Conservation (phyloP, 805 yeast genomes). For the Vanderwaltozyma yarrowii region DNA sequence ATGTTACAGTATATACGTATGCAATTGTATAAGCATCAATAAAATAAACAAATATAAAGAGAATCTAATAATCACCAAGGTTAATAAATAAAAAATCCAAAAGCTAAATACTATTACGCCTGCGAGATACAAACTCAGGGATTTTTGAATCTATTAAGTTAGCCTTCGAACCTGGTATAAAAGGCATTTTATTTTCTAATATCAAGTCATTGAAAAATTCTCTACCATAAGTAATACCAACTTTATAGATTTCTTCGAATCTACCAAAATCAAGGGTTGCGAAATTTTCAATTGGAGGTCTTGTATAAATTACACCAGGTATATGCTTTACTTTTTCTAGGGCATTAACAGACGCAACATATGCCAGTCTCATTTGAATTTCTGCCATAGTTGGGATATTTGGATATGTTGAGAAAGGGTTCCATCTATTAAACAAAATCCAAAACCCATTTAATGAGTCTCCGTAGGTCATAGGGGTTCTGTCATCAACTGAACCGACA, state of each 20-base stretch:
- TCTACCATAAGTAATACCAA: constrained; percentile 70
- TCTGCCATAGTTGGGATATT: constrained; percentile 92
- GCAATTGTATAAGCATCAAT: no score
- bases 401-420: constrained; percentile 80
- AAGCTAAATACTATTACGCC: constrained; percentile 55
- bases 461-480: constrained; percentile 83
- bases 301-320: constrained; percentile 73
- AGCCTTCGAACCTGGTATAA: constrained; percentile 42
- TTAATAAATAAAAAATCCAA: no score
- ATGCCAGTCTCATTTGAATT: constrained; percentile 84
- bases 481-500: constrained; percentile 90
- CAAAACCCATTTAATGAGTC: constrained; percentile 88
- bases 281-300: constrained; percentile 90
- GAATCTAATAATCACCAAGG: no score
- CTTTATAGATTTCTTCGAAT: constrained; percentile 79
- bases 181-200: constrained; percentile 45
- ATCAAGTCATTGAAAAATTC: constrained; percentile 43
- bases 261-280: constrained; percentile 89
- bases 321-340: constrained; percentile 76
- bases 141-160: constrained; percentile 20
- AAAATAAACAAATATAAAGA: no score
- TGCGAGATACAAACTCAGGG: constrained; percentile 29
- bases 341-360: constrained; percentile 92
- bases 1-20: no score
- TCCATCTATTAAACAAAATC: constrained; percentile 80